These are phyloP conservation scores for Teratosphaeria epicoccoides DNA, from an alignment of 2,329 filamentous ascomycete species.

Conservation along the genomic window DNA sequence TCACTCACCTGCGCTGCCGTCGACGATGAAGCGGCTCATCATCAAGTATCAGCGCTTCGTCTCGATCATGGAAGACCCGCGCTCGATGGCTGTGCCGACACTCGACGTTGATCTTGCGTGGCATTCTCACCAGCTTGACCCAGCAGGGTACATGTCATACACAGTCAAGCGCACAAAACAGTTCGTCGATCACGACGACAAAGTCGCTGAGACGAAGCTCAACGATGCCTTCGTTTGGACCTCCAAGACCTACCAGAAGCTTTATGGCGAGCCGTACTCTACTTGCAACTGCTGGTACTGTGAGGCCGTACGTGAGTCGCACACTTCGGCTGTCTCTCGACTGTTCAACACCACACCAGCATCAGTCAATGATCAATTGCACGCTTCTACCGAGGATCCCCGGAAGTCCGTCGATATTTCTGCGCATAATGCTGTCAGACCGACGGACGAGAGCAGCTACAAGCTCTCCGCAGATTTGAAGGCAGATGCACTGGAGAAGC, in stretches of 20 bases:
- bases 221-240: conserved; percentile 62
- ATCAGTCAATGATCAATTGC: conserved; percentile 27
- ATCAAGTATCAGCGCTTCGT: conserved; percentile 57
- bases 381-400: conserved; percentile 38
- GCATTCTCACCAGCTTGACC: conserved; percentile 70
- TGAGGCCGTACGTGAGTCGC: conserved; percentile 54
- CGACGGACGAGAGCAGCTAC: conserved; percentile 18
- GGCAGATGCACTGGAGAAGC: conserved; percentile 39
- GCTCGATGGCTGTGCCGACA: conserved; percentile 53
- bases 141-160: conserved; percentile 51
- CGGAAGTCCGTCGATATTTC: conserved; percentile 59
- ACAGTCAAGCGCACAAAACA: conserved; percentile 39
- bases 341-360: conserved; percentile 30
- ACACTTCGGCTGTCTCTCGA: conserved; percentile 39
- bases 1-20: conserved; percentile 53
- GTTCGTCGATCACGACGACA: conserved; percentile 76
- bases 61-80: conserved; percentile 42
- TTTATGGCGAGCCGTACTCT: conserved; percentile 56
- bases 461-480: conserved; percentile 12
- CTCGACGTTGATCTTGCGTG: conserved; percentile 65
- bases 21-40: conserved; percentile 56
- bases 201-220: conserved; percentile 59
- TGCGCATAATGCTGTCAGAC: conserved; percentile 56
- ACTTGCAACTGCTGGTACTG: conserved; percentile 81
- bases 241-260: conserved; percentile 55